phyloP scores from a whole-genome alignment of 2,329 filamentous ascomycete species.

The Talaromyces rugulosus region DNA sequence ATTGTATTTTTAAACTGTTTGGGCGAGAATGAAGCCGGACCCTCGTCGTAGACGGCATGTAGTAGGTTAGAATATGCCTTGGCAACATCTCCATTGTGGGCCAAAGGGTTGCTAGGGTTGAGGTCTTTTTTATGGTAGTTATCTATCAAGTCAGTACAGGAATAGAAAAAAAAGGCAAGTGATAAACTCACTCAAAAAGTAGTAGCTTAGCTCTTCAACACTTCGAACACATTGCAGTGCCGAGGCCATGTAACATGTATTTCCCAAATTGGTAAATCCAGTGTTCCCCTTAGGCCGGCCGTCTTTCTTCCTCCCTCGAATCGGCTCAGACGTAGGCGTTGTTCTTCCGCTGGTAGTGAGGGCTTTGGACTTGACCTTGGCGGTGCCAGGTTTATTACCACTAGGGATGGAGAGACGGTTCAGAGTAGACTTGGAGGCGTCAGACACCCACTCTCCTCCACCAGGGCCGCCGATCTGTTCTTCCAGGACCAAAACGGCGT shows the following conservation, averaged over 20 bases:
- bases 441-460: conserved; percentile 55
- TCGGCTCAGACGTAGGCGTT: conserved; percentile 65
- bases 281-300: conserved; percentile 71
- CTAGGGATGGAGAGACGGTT: conserved; percentile 49
- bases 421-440: conserved; percentile 39
- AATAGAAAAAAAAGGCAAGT: background rate
- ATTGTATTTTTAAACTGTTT: conserved; percentile 78
- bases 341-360: conserved; percentile 56
- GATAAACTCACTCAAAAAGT: conserved; percentile 61
- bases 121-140: conserved; percentile 73
- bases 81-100: conserved; percentile 82
- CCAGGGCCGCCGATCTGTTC: conserved; percentile 59
- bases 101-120: conserved; percentile 79
- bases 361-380: conserved; percentile 37
- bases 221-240: conserved; percentile 91
- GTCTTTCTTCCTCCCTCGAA: conserved; percentile 64
- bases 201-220: conserved; percentile 88
- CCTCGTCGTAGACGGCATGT: conserved; percentile 70
- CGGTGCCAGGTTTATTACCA: conserved; percentile 28
- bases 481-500: conserved; percentile 78
- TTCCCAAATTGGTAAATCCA: conserved; percentile 85
- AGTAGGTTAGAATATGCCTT: conserved; percentile 74
- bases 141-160: conserved; percentile 29
- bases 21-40: conserved; percentile 67
- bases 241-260: conserved; percentile 99